Evolutionary conservation across 305 asterid genomes (phyloP), one percentile per base, ranked within the genome.

Genomic region (Petunia hybrid): DNA sequence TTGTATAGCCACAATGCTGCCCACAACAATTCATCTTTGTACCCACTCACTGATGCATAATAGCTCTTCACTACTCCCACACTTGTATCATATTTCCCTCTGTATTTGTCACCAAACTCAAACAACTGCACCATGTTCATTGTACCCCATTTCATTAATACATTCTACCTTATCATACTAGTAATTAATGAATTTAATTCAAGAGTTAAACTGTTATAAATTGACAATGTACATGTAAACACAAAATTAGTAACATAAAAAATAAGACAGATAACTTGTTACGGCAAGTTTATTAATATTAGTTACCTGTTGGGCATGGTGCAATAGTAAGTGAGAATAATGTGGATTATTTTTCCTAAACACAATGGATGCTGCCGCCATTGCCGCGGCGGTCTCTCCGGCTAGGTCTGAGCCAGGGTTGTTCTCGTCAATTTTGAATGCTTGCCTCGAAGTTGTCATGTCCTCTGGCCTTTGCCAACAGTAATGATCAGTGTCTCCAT

Each of bases 41-140:
- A 86, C 62, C 89, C 89, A 77, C 89, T 86, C 14, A 79, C 70
- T 5, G 89, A 86, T 40, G 46, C 77, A 66, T 86, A 86, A 35
- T 84, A 86, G 4, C 63, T 62, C 76, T 80, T 75, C 76, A 79
- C 89, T 38, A n/a, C 87, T 38, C 87, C 91, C 16, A 92, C 83
- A 45, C 90, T 92, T 16, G 80, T 81, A 56, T 90, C 94, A 79
- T 92, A 91, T 48, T 84, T 82, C 1, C 94, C 97, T 84, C 95
- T 89, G 12, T 87, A 91, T 83, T 79, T 88, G 84, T 91, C 95
- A 5, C 89, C 95, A 85, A 93, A 93, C 66, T 88, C 85, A 83
- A 93, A 91, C 61, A 91, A 87, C 94, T 92, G 76, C 55, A 53
- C 43, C 10, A 70, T 12, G 40, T 36, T 36, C 12, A 56, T 5